Base-by-base conservation (phyloP, 306 rosid genomes). In the Elaeagnus macrophylla region DNA sequence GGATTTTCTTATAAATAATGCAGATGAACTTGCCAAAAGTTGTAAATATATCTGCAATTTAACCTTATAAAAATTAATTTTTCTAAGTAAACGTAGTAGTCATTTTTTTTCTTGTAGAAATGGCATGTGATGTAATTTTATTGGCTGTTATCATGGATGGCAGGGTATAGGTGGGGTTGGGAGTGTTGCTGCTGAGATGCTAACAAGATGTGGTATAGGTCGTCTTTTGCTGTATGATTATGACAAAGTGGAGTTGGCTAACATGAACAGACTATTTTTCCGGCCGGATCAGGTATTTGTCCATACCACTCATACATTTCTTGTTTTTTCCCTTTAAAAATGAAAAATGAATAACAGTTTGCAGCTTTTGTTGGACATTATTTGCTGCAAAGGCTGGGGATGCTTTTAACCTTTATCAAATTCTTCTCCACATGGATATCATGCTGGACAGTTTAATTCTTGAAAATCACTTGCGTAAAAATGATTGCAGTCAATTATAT, bases 181-280 rank as follows among this genome's bases (percentile, higher is more conserved):
- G 75, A 91, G 99, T 60, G 99, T 91, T 67, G 96, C 99, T 14
- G 96, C 96, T 65, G 96, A 91, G 79, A 91, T 87, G 99, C 78
- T 87, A 47, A 91, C 95, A 47, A 84, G 99, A 77, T 91, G 99
- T 53, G 99, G 99, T 65, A 87, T 87, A 48, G 99, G 99, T 65
- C 89, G 99, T 62, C 89, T 91, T 69, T 70, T 91, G 80, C 73
- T 91, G 72, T 91, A 91, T 62, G 99, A 91, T 79, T 91, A 91
- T 69, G 99, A 91, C 61, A 91, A 87, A 79, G 99, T 91, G 73
- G 96, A 91, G 81, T 83, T 87, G 56, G 99, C 99, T 60, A 87
- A 91, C 82, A 91, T 91, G 99, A 91, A 91, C 67, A 77, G 96
- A 69, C 74, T 91, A 56, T 91, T 91, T 80, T 91, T 91, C 72